phyloP scores from a whole-genome alignment of 805 yeast genomes.

The Komagataella pseudopastoris region DNA sequence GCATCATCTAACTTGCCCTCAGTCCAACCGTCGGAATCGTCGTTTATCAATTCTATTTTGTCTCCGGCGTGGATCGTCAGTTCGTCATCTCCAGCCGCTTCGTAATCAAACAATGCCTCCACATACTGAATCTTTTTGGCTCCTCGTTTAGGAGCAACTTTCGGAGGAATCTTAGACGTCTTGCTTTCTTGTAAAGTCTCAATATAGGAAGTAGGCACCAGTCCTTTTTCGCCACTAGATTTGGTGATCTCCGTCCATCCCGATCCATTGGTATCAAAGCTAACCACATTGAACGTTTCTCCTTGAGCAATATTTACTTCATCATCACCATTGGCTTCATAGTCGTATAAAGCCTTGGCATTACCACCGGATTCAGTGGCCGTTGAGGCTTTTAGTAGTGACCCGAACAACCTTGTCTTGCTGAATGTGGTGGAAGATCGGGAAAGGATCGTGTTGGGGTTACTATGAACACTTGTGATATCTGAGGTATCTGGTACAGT shows the following conservation, averaged over 20 bases:
- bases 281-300: conserved; percentile 43
- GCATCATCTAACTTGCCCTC: conserved; percentile 66
- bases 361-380: conserved; percentile 4
- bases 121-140: conserved; percentile 51
- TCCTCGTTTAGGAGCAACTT: conserved; percentile 69
- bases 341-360: conserved; percentile 46
- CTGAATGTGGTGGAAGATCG: conserved; percentile 7
- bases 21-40: conserved; percentile 89
- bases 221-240: conserved; percentile 39
- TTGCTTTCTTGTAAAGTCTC: conserved; percentile 20
- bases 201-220: conserved; percentile 78
- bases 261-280: conserved; percentile 63
- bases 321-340: conserved; percentile 58
- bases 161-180: conserved; percentile 47
- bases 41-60: conserved; percentile 47
- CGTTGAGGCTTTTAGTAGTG: conserved; percentile 15
- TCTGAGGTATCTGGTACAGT: neutral
- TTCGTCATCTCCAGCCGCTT: conserved; percentile 73
- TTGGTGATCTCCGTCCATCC: conserved; percentile 78
- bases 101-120: conserved; percentile 64
- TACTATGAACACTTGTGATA: neutral
- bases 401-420: conserved; percentile 17
- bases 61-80: conserved; percentile 64
- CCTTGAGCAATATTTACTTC: conserved; percentile 54
- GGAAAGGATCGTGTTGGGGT: neutral